Base-by-base conservation (phyloP, 2,329 filamentous ascomycete genomes). In the Colletotrichum sidae region DNA sequence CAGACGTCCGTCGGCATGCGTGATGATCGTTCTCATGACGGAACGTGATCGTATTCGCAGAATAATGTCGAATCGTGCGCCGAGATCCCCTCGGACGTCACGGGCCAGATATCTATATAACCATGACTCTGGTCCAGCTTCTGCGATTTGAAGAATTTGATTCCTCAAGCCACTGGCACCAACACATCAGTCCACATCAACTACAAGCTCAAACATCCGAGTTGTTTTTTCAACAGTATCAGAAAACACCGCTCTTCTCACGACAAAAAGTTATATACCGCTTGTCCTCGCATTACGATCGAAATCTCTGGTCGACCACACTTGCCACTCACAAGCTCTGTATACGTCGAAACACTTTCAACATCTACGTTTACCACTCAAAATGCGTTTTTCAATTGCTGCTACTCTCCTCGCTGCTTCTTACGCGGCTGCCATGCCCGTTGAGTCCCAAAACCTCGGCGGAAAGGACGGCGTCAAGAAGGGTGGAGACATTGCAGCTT, bases 331-430 rank as follows among this genome's bases (percentile, higher is more conserved):
- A n/a, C 42, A 45, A 12, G 2, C 13, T n/a, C 42, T 15, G 25
- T 50, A 9, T 0, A 38, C n/a, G 3, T 51, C 10, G 34, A 52
- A 5, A 25, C 25, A 4, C n/a, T 4, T 17, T 12, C 49, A 49
- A 39, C 15, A 17, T 2, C 15, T 7, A 7, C 44, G 8, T 13
- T 9, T 17, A 17, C n/a, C 7, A 52, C 13, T 44, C 67, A 72
- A 55, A 33, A 78, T 78, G 77, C 76, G 73, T 68, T 75, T 76
- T 9, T 49, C 72, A 37, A 70, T 71, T 12, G n/a, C 51, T 3
- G 10, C 51, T 25, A 44, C 55, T 12, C 11, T 58, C 6, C 5
- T 58, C 38, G 55, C n/a, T 11, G 55, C 55, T 8, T 58, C 55
- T n/a, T 51, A 37, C 25, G 55, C 38, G 2, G 38, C 46, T 17